Percentiles rank a stretch among this genome's conserved stretches.
phyloP scores from a whole-genome alignment of 108 stramenopile species.

The Seminavis robusta region DNA sequence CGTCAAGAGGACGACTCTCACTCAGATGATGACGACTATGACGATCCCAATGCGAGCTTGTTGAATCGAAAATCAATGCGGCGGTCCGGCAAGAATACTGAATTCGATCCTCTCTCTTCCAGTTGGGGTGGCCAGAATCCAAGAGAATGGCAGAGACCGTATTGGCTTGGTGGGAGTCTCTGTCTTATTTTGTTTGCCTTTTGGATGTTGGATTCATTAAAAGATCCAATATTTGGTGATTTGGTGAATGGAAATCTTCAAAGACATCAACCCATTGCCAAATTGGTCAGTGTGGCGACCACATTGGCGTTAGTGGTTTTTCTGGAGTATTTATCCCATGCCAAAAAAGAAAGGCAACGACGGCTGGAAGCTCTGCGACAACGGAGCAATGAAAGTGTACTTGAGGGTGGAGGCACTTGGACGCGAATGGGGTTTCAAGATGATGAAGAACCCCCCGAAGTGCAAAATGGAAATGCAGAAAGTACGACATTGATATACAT shows the following conservation, averaged over 20 bases:
- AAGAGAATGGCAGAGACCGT: conserved; percentile 43
- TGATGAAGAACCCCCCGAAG: conserved; percentile 19
- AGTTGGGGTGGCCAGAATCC: no score
- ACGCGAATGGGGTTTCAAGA: conserved; percentile 21
- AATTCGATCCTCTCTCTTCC: no score
- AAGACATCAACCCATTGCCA: conserved; percentile 85
- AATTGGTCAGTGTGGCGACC: conserved; percentile 69
- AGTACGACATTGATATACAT: conserved; percentile 75
- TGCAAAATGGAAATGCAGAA: no score
- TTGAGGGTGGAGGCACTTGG: conserved; percentile 46
- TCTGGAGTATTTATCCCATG: conserved; percentile 57
- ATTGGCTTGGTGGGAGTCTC: conserved; percentile 46
- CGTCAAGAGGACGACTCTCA: no score
- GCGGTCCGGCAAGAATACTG: no score
- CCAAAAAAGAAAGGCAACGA: conserved; percentile 13
- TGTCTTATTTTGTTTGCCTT: conserved; percentile 53
- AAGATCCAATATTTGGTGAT: conserved; percentile 89
- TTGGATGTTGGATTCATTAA: conserved; percentile 90
- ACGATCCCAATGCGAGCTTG: no score
- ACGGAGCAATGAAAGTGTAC: conserved; percentile 23
- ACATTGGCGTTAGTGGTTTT: conserved; percentile 64
- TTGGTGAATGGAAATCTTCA: conserved; percentile 82
- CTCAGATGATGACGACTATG: no score
- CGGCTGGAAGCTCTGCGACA: conserved; percentile 29
- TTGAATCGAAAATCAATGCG: no score